phyloP scores from a whole-genome alignment of 306 rosid species.

The Prunus dulcis region DNA sequence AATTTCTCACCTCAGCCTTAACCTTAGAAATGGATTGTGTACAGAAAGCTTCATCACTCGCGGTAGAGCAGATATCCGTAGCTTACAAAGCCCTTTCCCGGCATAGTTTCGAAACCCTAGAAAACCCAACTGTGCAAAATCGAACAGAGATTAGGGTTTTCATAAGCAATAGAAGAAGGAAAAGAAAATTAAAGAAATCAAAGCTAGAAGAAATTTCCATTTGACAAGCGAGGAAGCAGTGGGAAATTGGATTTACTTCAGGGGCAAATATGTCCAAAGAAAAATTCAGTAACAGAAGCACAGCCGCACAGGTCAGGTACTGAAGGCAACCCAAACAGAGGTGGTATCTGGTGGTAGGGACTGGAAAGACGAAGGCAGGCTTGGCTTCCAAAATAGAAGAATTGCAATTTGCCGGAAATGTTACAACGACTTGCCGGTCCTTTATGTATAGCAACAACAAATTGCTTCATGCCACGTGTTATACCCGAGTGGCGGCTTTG shows the following conservation, averaged over 20 bases:
- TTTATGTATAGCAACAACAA: conserved; percentile 14
- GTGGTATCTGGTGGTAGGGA: not conserved
- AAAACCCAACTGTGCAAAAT: conserved; percentile 31
- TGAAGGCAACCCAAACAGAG: conserved; percentile 20
- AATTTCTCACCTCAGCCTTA: conserved; percentile 32
- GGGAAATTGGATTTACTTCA: conserved; percentile 1
- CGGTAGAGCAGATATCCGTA: not conserved
- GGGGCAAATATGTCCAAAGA: conserved; percentile 38
- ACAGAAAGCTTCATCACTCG: not conserved
- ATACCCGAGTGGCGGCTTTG: not conserved
- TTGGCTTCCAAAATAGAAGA: conserved; percentile 13
- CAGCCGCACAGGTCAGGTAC: not conserved
- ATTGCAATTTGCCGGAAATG: not conserved
- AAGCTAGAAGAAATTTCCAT: conserved; percentile 13
- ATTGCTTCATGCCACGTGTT: conserved; percentile 2
- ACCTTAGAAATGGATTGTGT: not conserved
- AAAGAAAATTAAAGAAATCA: not conserved
- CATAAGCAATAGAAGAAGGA: conserved; percentile 9
- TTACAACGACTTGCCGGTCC: not conserved
- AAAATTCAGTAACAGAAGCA: conserved; percentile 4
- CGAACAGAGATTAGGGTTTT: conserved; percentile 30
- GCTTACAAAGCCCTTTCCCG: conserved; percentile 15
- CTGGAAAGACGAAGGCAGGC: not conserved
- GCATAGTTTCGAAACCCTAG: conserved; percentile 32
- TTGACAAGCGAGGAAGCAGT: conserved; percentile 16